Conservation (phyloP, 164 flowering plant genomes). For the Amborella trichopoda region DNA sequence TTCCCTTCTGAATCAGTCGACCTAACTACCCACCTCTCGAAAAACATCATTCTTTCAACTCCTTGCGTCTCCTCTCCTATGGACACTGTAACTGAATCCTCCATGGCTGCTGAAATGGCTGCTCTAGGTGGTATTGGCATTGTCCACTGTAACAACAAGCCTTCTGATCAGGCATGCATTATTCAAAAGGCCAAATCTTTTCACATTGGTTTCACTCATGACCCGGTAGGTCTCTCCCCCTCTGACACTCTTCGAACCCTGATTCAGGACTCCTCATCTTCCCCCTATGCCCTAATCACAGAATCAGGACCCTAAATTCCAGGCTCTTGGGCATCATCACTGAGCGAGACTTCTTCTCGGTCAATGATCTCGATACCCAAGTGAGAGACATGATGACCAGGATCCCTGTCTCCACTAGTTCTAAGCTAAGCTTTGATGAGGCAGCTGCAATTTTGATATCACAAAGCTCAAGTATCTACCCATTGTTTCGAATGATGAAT, state of each 20-base stretch:
- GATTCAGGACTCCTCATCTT: neutral
- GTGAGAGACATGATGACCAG: neutral
- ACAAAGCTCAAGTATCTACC: neutral
- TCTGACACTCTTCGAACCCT: neutral
- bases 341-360: neutral
- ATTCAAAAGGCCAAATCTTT: neutral
- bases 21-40: constrained; percentile 24
- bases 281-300: too few species aligned
- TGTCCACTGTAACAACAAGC: neutral
- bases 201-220: neutral
- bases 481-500: neutral
- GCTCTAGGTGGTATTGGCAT: neutral
- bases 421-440: neutral
- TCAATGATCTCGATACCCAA: neutral
- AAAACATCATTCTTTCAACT: neutral
- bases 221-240: neutral
- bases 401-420: neutral
- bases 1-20: constrained; percentile 72
- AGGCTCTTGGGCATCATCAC: neutral
- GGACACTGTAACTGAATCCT: constrained; percentile 4
- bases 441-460: neutral
- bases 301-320: neutral
- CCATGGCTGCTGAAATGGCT: constrained; percentile 1
- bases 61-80: neutral
- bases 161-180: neutral